phyloP scores from a whole-genome alignment of 176 grass and related monocot genomes.

The Elymus sibiricus region DNA sequence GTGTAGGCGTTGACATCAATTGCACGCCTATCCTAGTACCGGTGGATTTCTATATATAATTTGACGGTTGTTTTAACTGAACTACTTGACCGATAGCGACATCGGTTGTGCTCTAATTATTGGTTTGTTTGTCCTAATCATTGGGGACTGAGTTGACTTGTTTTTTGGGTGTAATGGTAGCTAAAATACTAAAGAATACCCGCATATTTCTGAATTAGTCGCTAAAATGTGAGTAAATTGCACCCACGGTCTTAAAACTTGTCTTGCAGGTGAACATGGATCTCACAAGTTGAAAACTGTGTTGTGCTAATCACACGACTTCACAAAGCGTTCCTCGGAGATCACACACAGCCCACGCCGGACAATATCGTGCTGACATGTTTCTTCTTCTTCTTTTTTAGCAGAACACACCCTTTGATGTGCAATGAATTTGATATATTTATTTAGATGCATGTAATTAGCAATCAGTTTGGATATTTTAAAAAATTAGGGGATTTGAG shows the following conservation, averaged over 20 bases:
- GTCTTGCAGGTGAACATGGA: not conserved
- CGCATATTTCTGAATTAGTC: too few species aligned
- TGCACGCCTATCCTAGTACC: not conserved
- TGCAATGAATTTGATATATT: not conserved
- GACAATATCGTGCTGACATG: too few species aligned
- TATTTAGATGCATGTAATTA: not conserved
- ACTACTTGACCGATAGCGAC: not conserved
- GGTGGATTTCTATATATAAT: not conserved
- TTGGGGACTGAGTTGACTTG: not conserved
- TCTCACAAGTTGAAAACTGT: too few species aligned
- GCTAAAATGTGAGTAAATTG: too few species aligned
- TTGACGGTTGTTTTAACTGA: not conserved
- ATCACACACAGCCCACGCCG: too few species aligned
- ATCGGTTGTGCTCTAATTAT: not conserved
- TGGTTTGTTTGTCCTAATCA: not conserved
- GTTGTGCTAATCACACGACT: too few species aligned
- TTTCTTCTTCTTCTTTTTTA: too few species aligned
- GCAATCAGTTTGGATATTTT: not conserved
- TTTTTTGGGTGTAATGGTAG: too few species aligned
- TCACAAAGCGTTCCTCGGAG: too few species aligned
- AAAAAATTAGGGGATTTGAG: not conserved
- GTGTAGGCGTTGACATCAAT: constrained; percentile 5
- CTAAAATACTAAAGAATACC: too few species aligned
- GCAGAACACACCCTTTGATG: not conserved
- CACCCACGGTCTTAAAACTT: too few species aligned